Evolutionary conservation across 352 stramenopile species (phyloP).

Genomic region (Pythium rishiriense): DNA sequence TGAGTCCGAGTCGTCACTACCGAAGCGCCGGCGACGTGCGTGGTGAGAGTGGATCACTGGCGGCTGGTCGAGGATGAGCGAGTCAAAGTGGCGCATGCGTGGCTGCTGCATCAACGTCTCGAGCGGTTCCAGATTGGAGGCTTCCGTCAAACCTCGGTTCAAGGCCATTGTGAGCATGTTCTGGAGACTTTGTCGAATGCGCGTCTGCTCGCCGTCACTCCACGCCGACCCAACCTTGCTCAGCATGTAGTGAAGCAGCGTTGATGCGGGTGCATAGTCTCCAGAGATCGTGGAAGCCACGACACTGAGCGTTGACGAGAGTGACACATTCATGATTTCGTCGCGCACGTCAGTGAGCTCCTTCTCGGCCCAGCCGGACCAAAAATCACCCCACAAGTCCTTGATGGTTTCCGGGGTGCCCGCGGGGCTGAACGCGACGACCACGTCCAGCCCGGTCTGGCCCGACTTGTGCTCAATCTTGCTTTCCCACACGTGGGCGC

Average conservation of each 20-base stretch:
- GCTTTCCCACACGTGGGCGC: constrained; percentile 79
- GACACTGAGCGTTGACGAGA: constrained; percentile 72
- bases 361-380: constrained; percentile 83
- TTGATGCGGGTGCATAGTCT: constrained; percentile 73
- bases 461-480: constrained; percentile 39
- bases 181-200: constrained; percentile 82
- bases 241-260: constrained; percentile 79
- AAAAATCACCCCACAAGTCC: constrained; percentile 85
- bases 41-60: constrained; percentile 56
- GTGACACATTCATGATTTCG: constrained; percentile 74
- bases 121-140: constrained; percentile 61
- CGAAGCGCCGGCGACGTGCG: constrained; percentile 35
- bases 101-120: constrained; percentile 70
- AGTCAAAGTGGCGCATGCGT: constrained; percentile 69
- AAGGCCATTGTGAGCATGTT: constrained; percentile 84
- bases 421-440: constrained; percentile 80
- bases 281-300: constrained; percentile 80
- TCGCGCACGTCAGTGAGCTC: constrained; percentile 80
- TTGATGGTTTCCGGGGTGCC: constrained; percentile 82
- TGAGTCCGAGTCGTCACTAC: constrained; percentile 59
- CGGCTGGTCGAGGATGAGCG: constrained; percentile 60
- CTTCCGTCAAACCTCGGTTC: constrained; percentile 74
- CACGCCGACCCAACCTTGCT: constrained; percentile 82
- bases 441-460: constrained; percentile 51
- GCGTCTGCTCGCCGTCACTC: constrained; percentile 83